Evolutionary conservation across 805 yeast genomes (phyloP).

Genomic region (Wickerhamomyces xylosicus): DNA sequence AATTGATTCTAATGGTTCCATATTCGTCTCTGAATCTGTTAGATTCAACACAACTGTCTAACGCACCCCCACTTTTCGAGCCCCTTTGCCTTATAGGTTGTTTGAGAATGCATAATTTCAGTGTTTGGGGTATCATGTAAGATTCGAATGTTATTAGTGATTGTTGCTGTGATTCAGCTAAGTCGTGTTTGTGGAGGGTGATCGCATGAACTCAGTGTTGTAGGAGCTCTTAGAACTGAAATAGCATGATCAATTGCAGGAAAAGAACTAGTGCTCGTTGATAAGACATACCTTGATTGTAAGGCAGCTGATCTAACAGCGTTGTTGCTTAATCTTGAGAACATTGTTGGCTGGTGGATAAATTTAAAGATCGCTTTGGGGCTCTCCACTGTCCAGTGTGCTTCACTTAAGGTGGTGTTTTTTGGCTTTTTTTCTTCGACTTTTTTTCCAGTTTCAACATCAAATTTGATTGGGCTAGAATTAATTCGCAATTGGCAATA

Average conservation of each 20-base stretch:
- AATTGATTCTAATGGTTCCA: neutral
- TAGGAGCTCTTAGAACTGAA: too few species aligned
- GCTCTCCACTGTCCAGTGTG: too few species aligned
- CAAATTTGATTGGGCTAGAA: neutral
- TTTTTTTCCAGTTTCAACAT: neutral
- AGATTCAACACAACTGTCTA: too few species aligned
- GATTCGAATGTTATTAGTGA: too few species aligned
- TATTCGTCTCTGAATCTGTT: too few species aligned
- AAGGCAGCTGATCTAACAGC: neutral
- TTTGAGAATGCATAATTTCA: too few species aligned
- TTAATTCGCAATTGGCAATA: neutral
- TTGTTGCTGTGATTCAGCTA: too few species aligned
- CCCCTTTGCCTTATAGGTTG: too few species aligned
- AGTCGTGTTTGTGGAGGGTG: too few species aligned
- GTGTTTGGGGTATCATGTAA: too few species aligned
- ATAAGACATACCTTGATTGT: neutral
- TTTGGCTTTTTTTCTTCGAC: neutral
- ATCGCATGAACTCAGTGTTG: too few species aligned
- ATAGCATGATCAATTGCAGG: neutral
- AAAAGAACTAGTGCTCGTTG: neutral
- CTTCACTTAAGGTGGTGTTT: neutral
- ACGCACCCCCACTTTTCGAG: too few species aligned
- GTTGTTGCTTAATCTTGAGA: neutral
- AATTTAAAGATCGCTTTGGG: neutral
- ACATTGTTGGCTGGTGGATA: neutral